Percentiles rank a stretch among this genome's conserved stretches.
Evolutionary conservation across 768 basidiomycete genomes (phyloP).

Genomic region (Mycena indigotica): DNA sequence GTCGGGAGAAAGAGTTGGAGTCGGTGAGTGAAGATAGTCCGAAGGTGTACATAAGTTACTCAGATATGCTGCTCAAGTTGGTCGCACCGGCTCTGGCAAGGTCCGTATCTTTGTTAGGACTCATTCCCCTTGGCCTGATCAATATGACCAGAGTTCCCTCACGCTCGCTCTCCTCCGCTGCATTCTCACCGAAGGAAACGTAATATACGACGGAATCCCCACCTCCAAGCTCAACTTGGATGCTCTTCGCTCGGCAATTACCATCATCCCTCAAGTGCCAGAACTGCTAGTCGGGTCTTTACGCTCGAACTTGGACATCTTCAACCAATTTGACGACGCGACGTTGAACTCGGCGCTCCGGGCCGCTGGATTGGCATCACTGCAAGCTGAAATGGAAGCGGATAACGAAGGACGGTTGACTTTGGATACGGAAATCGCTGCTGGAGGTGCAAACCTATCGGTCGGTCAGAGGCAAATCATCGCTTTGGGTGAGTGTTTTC

Average conservation of each 20-base stretch:
- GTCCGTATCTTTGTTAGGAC: conserved; percentile 20
- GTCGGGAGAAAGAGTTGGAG: conserved; percentile 50
- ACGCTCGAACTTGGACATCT: conserved; percentile 50
- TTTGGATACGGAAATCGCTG: conserved; percentile 11
- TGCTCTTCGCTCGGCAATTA: conserved; percentile 44
- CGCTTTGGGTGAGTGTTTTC: conserved; percentile 41
- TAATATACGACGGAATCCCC: conserved; percentile 45
- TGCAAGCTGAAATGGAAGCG: conserved; percentile 35
- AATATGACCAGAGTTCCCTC: conserved; percentile 48
- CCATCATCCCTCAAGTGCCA: conserved; percentile 43
- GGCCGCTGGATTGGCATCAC: conserved; percentile 34
- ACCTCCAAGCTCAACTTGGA: conserved; percentile 45
- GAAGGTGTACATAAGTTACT: too few species aligned
- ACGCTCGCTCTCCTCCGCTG: conserved; percentile 54
- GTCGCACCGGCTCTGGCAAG: conserved; percentile 50
- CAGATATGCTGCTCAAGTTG: conserved; percentile 41
- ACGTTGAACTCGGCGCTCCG: conserved; percentile 37
- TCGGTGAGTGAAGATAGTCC: too few species aligned
- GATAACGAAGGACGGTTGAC: conserved; percentile 22
- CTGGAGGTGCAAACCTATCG: conserved; percentile 30
- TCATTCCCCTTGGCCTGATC: background rate
- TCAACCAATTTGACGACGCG: conserved; percentile 44
- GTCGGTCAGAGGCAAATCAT: conserved; percentile 51
- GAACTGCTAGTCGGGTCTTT: conserved; percentile 45
- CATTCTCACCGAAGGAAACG: conserved; percentile 34